phyloP scores from a whole-genome alignment of 164 flowering plant genomes.

The Annona cherimola region DNA sequence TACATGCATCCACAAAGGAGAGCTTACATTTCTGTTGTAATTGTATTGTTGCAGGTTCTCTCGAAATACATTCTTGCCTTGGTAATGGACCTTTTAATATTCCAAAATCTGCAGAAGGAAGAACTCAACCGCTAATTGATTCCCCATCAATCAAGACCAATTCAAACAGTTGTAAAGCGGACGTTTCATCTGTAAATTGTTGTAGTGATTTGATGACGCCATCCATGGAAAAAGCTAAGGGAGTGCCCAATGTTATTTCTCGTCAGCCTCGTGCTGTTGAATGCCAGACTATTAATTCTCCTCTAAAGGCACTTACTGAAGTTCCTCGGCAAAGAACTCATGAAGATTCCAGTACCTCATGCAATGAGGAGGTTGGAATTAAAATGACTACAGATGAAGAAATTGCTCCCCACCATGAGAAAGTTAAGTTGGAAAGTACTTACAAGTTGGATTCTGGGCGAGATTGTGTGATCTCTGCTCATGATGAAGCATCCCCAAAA shows the following conservation, averaged over 20 bases:
- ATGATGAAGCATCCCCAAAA: slow-evolving; percentile 2
- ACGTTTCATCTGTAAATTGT: background rate
- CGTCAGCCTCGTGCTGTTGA: background rate
- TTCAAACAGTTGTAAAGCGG: background rate
- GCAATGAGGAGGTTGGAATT: background rate
- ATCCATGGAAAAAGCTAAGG: background rate
- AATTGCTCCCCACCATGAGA: slow-evolving; percentile 8
- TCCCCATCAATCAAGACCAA: slow-evolving; percentile 7
- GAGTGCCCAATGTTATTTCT: background rate
- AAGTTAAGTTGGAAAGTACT: background rate
- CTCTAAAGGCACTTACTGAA: background rate
- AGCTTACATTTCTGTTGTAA: background rate
- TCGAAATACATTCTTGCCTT: slow-evolving; percentile 10
- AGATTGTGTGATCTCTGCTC: slow-evolving; percentile 1
- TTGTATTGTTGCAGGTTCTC: slow-evolving; percentile 23
- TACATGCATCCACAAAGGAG: background rate
- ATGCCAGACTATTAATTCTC: background rate
- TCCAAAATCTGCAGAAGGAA: slow-evolving; percentile 17
- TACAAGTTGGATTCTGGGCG: slow-evolving; percentile 1
- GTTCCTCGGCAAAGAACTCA: background rate
- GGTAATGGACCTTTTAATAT: slow-evolving; percentile 6
- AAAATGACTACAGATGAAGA: background rate
- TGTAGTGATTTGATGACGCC: background rate
- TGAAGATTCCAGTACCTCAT: background rate
- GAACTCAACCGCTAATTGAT: slow-evolving; percentile 1